Conservation (phyloP, 1,284 basidiomycete genomes). For the Leccinum laetum region DNA sequence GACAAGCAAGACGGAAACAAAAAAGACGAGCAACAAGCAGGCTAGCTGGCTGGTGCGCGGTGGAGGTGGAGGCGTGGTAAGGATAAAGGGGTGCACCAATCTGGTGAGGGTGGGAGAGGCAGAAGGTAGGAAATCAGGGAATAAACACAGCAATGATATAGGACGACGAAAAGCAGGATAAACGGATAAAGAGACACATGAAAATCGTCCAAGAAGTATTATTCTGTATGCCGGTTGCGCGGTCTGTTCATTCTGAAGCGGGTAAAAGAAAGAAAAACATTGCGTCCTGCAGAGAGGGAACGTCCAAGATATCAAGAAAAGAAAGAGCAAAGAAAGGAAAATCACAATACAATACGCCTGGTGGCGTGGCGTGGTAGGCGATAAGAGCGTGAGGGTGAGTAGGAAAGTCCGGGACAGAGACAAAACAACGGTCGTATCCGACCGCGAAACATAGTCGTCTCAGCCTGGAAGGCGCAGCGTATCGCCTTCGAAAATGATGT, state of each 20-base stretch:
- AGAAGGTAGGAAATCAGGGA: background rate
- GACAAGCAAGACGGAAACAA: background rate
- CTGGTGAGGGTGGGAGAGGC: background rate
- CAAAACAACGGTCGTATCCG: background rate
- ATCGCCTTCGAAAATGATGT: slow-evolving; percentile 59
- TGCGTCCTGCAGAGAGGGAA: slow-evolving; percentile 14
- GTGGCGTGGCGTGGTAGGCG: background rate
- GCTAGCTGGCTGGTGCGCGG: background rate
- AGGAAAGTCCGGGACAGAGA: background rate
- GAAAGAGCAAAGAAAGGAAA: background rate
- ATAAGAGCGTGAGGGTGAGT: background rate
- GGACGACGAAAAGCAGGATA: slow-evolving; percentile 1
- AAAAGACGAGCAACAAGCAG: background rate
- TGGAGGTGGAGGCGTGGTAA: background rate
- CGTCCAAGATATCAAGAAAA: slow-evolving; percentile 32
- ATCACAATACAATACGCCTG: slow-evolving; percentile 18
- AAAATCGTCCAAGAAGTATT: slow-evolving; percentile 27
- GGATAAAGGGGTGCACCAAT: background rate
- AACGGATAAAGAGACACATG: slow-evolving; percentile 10
- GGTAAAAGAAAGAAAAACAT: background rate
- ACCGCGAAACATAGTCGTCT: background rate
- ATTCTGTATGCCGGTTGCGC: background rate
- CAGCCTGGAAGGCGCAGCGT: slow-evolving; percentile 42
- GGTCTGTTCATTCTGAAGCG: background rate
- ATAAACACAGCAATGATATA: slow-evolving; percentile 18